These are phyloP conservation scores for Lactifluus echinatus DNA, from an alignment of 768 basidiomycete genomes.

Conservation along the genomic window DNA sequence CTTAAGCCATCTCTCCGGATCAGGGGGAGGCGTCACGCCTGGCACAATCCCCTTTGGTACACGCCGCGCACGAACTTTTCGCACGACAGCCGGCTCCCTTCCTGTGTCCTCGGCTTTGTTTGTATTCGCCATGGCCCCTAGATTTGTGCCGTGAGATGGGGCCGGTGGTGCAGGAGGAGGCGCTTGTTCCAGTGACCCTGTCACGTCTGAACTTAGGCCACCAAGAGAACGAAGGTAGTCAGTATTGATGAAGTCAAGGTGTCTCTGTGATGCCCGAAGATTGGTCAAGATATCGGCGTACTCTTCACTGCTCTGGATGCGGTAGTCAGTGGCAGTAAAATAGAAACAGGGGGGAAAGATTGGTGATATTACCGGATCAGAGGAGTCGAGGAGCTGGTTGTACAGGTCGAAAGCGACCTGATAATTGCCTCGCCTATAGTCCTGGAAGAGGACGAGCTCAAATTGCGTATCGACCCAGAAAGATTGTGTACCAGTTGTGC, in stretches of 20 bases:
- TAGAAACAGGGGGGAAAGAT: slow-evolving; percentile 22
- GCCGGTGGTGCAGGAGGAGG: slow-evolving; percentile 46
- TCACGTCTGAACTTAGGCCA: slow-evolving; percentile 42
- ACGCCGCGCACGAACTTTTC: slow-evolving; percentile 53
- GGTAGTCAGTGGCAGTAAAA: slow-evolving; percentile 14
- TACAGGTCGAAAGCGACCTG: slow-evolving; percentile 68
- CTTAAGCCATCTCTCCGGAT: slow-evolving; percentile 85
- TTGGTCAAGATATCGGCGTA: slow-evolving; percentile 83
- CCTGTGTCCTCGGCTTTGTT: slow-evolving; percentile 25
- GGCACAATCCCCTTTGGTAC: slow-evolving; percentile 69
- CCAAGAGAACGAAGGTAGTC: slow-evolving; percentile 61
- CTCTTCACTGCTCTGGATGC: slow-evolving; percentile 69
- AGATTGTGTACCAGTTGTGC: slow-evolving; percentile 68
- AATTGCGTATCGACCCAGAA: slow-evolving; percentile 6
- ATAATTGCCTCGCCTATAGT: slow-evolving; percentile 72
- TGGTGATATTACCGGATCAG: slow-evolving; percentile 49
- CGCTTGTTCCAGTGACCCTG: slow-evolving; percentile 48
- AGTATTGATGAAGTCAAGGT: slow-evolving; percentile 75
- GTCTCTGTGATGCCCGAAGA: slow-evolving; percentile 69
- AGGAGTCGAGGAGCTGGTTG: slow-evolving; percentile 69
- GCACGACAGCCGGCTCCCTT: slow-evolving; percentile 28
- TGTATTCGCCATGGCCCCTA: slow-evolving; percentile 27
- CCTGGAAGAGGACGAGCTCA: slow-evolving; percentile 34
- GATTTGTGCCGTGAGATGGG: slow-evolving; percentile 23
- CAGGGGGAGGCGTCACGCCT: slow-evolving; percentile 73